phyloP scores from a whole-genome alignment of 495 filamentous ascomycete genomes.

The Talaromyces wortmannii region DNA sequence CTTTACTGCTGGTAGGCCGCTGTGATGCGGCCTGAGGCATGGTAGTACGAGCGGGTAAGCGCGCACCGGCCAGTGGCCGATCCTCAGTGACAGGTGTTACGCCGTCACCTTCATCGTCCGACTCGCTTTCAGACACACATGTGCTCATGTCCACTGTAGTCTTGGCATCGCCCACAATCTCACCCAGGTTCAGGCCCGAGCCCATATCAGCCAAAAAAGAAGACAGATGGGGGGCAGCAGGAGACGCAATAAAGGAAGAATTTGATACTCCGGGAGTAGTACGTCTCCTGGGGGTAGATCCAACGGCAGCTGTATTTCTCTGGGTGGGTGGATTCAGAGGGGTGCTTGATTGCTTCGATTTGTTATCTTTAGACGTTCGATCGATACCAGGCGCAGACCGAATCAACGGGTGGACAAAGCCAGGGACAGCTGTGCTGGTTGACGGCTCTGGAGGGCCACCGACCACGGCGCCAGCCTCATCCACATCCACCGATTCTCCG shows the following conservation, averaged over 20 bases:
- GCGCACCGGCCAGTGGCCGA: constrained; percentile 12
- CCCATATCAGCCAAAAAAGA: constrained; percentile 60
- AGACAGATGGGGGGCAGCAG: constrained; percentile 71
- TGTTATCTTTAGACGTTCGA: constrained; percentile 36
- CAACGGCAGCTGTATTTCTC: too few relatives aligned
- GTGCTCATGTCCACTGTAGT: constrained; percentile 16
- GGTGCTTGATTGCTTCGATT: too few relatives aligned
- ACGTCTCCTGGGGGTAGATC: not conserved
- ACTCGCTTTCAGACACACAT: constrained; percentile 23
- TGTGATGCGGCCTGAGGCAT: constrained; percentile 45
- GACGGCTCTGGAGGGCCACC: constrained; percentile 39
- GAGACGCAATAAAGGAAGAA: constrained; percentile 36
- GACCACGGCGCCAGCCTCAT: constrained; percentile 50
- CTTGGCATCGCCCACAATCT: constrained; percentile 36
- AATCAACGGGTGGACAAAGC: constrained; percentile 65
- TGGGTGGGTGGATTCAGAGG: too few relatives aligned
- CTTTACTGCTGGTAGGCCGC: constrained; percentile 51
- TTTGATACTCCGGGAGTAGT: not conserved
- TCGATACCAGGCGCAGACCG: constrained; percentile 52
- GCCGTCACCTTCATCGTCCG: constrained; percentile 12
- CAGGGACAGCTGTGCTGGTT: constrained; percentile 17
- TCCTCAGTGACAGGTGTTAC: constrained; percentile 8
- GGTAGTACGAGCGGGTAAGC: constrained; percentile 50
- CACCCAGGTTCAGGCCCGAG: constrained; percentile 53
- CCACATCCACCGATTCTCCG: constrained; percentile 71